phyloP scores from a whole-genome alignment of 1,284 basidiomycete genomes.

The Ceratobasidium sp. region DNA sequence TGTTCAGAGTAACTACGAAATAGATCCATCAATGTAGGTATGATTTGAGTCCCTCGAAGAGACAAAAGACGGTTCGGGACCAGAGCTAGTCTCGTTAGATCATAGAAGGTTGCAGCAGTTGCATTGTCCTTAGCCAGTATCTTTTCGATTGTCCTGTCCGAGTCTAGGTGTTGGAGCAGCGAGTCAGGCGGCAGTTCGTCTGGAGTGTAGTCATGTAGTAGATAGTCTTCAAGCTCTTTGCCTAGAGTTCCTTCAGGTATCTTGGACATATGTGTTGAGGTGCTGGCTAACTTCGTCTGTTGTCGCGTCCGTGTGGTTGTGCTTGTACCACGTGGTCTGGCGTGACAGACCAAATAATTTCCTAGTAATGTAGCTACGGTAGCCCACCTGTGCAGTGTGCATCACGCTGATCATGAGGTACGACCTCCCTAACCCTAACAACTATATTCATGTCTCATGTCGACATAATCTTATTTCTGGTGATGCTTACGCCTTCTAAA shows the following conservation, averaged over 20 bases:
- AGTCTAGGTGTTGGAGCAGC: neutral
- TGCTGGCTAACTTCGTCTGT: too few relatives aligned
- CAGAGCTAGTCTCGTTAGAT: neutral
- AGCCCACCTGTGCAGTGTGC: too few relatives aligned
- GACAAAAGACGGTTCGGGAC: neutral
- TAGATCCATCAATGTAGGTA: neutral
- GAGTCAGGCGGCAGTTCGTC: neutral
- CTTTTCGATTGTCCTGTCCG: neutral
- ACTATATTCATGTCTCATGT: too few relatives aligned
- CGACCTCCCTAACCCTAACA: too few relatives aligned
- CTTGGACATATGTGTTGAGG: constrained; percentile 65
- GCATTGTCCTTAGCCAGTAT: neutral
- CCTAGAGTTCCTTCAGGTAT: neutral
- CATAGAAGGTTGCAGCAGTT: neutral
- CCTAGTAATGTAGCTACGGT: too few relatives aligned
- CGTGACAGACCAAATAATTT: too few relatives aligned
- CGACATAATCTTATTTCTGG: too few relatives aligned
- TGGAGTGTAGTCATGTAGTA: neutral
- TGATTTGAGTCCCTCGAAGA: neutral
- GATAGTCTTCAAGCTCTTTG: constrained; percentile 2
- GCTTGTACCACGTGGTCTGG: too few relatives aligned
- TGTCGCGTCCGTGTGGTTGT: too few relatives aligned
- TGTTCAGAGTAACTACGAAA: neutral
- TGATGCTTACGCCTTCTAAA: too few relatives aligned
- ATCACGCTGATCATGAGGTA: too few relatives aligned